A percentile compares a stretch with the other conserved stretches of the same genome.
Conservation (phyloP, 2,329 filamentous ascomycete genomes). For the Fusarium sambucinum region DNA sequence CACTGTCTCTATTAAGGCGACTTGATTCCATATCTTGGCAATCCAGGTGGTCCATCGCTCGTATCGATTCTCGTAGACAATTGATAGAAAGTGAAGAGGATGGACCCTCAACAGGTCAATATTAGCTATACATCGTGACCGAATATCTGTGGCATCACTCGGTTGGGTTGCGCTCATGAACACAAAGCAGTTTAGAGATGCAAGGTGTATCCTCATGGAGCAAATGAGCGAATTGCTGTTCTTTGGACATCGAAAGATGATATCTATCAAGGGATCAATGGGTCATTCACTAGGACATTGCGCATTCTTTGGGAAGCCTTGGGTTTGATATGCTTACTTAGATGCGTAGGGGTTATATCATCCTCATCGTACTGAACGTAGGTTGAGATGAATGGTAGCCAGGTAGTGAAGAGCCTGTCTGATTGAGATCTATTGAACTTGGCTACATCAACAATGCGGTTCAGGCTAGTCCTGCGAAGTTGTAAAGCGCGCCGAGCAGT, state of each 20-base stretch:
- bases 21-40: background rate
- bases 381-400: background rate
- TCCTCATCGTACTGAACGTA: background rate
- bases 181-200: background rate
- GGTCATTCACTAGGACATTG: rapidly evolving
- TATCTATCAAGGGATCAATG: background rate
- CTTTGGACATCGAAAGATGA: background rate
- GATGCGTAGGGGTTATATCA: background rate
- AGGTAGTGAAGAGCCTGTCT: background rate
- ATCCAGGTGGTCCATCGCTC: background rate
- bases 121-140: background rate
- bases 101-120: background rate
- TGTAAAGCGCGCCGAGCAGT: background rate
- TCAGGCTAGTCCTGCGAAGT: background rate
- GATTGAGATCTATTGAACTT: background rate
- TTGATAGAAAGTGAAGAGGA: background rate
- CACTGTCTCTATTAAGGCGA: background rate
- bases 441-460: background rate
- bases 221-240: background rate
- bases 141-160: background rate
- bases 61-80: background rate
- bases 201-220: background rate
- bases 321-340: background rate
- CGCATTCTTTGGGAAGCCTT: rapidly evolving
- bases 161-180: background rate